phyloP scores from a whole-genome alignment of 208 protist species.

The Leishmania mexicana region DNA sequence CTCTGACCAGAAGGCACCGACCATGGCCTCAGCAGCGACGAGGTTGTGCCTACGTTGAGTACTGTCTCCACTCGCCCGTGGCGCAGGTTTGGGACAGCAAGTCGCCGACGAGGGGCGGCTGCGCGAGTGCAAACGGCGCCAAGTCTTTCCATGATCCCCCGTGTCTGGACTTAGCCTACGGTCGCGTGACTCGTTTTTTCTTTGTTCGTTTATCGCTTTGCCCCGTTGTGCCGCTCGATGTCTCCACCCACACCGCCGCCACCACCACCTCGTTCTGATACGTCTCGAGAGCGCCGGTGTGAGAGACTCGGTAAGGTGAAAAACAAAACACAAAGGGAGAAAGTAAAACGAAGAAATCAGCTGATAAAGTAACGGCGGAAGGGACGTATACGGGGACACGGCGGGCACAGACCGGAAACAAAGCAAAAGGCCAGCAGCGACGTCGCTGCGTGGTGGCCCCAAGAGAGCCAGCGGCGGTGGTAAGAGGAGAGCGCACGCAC shows the following conservation, averaged over 20 bases:
- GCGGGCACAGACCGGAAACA: not conserved
- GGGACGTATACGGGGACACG: not conserved
- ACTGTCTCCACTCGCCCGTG: not conserved
- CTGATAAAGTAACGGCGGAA: not conserved
- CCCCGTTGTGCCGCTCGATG: not conserved
- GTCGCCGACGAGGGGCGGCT: not conserved
- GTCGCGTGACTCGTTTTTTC: not conserved
- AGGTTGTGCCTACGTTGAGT: not conserved
- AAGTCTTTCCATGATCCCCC: not conserved
- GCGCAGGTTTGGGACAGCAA: not conserved
- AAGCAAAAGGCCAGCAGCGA: not conserved
- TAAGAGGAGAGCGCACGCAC: not conserved
- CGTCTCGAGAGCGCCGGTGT: not conserved
- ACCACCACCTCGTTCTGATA: not conserved
- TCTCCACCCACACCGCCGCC: not conserved
- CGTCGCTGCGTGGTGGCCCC: not conserved
- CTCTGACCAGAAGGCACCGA: not conserved
- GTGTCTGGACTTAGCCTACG: not conserved
- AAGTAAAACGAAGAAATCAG: not conserved
- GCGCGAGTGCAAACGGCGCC: not conserved
- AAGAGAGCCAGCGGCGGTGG: not conserved
- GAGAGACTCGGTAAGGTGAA: not conserved
- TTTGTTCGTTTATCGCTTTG: not conserved
- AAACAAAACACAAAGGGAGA: not conserved
- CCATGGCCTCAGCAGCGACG: not conserved